phyloP scores from a whole-genome alignment of 352 stramenopile species.

The Phytophthora constricta region DNA sequence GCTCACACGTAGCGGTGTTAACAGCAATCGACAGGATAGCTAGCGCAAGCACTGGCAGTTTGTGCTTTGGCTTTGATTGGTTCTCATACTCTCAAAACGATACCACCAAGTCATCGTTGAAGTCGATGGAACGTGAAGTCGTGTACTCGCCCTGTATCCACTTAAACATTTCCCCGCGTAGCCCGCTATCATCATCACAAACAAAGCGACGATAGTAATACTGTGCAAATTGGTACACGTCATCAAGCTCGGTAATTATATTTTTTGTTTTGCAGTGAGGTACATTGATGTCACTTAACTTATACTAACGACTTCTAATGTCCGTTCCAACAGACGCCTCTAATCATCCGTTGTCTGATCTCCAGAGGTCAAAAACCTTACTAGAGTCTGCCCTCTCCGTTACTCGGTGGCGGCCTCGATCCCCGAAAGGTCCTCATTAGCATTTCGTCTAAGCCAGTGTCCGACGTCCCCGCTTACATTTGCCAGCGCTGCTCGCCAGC shows the following conservation, averaged over 20 bases:
- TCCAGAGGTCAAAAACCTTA: too few species aligned
- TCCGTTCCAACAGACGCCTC: too few species aligned
- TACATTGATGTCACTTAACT: too few species aligned
- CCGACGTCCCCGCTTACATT: too few species aligned
- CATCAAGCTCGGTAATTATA: constrained; percentile 1
- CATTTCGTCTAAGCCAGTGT: too few species aligned
- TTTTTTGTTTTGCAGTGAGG: too few species aligned
- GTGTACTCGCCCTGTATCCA: constrained; percentile 9
- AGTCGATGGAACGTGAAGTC: not conserved
- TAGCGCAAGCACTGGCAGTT: constrained; percentile 21
- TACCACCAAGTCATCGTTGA: not conserved
- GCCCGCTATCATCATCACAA: constrained; percentile 5
- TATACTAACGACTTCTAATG: too few species aligned
- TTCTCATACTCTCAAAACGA: constrained; percentile 8
- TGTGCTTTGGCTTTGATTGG: not conserved
- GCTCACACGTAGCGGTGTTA: constrained; percentile 38
- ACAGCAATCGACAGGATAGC: constrained; percentile 28
- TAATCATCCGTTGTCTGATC: too few species aligned
- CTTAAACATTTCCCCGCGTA: constrained; percentile 6
- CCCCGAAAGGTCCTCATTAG: too few species aligned
- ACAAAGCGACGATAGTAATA: constrained; percentile 14
- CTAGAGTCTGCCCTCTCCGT: too few species aligned
- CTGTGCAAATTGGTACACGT: constrained; percentile 9
- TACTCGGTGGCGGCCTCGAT: too few species aligned
- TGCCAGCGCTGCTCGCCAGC: too few species aligned